Percentiles rank a stretch among this genome's conserved stretches.
Conservation (phyloP, 1,139 yeast genomes). For the Arxiozyma telluris region DNA sequence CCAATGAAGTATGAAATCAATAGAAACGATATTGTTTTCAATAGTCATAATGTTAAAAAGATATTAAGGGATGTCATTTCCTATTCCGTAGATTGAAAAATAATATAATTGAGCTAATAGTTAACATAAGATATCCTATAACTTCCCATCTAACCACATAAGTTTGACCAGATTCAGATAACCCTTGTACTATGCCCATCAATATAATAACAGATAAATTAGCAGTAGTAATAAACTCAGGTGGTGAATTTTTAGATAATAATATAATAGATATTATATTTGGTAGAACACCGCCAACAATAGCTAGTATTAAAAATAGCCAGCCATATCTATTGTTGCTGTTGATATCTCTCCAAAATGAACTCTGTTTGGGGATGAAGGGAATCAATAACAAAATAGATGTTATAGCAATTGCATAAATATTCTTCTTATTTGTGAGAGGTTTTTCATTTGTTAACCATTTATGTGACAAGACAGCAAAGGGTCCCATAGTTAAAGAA, state of each 20-base stretch:
- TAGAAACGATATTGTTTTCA: too few species aligned
- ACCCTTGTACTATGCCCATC: constrained; percentile 26
- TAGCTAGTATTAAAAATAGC: constrained; percentile 5
- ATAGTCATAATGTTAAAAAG: too few species aligned
- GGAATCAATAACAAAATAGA: constrained; percentile 19
- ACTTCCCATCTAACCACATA: constrained; percentile 29
- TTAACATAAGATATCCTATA: constrained; percentile 24
- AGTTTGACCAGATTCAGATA: constrained; percentile 24
- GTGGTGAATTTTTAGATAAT: constrained; percentile 18
- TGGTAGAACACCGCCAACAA: constrained; percentile 23
- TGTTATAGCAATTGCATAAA: constrained; percentile 3
- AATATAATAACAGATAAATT: constrained; percentile 22
- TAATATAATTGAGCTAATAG: constrained; percentile 20
- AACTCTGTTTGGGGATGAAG: constrained; percentile 13
- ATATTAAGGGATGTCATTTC: not conserved
- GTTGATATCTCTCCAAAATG: constrained; percentile 13
- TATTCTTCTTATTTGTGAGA: constrained; percentile 1
- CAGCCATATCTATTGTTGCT: constrained; percentile 10
- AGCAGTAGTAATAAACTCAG: constrained; percentile 23
- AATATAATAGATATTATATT: constrained; percentile 19
- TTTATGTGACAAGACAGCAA: constrained; percentile 19
- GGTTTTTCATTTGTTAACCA: constrained; percentile 12
- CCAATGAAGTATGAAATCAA: too few species aligned
- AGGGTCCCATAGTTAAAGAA: constrained; percentile 23
- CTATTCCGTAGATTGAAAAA: constrained; percentile 11